These are phyloP conservation scores for Pseudogymnoascus sp. DNA, from an alignment of 2,329 filamentous ascomycete species.

Conservation along the genomic window DNA sequence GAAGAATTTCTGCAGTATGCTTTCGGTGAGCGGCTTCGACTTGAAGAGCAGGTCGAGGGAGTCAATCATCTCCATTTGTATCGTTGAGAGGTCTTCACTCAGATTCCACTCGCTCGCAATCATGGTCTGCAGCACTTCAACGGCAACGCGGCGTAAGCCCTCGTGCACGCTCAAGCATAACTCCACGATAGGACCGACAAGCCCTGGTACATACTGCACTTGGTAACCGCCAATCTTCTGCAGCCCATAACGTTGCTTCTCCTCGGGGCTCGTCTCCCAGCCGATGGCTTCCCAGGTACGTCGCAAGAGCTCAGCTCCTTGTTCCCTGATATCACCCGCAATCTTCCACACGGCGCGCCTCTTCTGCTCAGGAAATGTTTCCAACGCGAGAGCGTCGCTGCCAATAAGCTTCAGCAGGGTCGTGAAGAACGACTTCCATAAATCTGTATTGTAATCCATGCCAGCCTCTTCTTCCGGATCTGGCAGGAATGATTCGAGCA, in stretches of 20 bases:
- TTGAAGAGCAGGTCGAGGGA: conserved; percentile 88
- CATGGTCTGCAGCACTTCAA: conserved; percentile 94
- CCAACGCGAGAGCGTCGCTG: conserved; percentile 79
- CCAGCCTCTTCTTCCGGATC: conserved; percentile 80
- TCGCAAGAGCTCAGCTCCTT: conserved; percentile 77
- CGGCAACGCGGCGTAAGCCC: conserved; percentile 78
- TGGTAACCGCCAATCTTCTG: conserved; percentile 90
- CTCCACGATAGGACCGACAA: conserved; percentile 87
- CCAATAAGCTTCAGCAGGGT: conserved; percentile 83
- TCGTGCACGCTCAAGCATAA: conserved; percentile 93
- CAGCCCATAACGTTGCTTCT: conserved; percentile 68
- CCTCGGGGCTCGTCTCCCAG: conserved; percentile 83
- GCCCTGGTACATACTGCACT: conserved; percentile 90
- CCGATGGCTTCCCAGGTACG: conserved; percentile 92
- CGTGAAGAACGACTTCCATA: conserved; percentile 91
- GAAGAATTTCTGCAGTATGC: conserved; percentile 85
- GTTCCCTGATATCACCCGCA: conserved; percentile 87
- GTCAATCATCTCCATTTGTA: conserved; percentile 95
- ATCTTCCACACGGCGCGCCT: conserved; percentile 97
- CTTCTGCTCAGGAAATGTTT: conserved; percentile 96
- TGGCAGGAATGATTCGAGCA: conserved; percentile 79
- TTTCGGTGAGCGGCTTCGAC: conserved; percentile 77
- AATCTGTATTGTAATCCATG: conserved; percentile 71
- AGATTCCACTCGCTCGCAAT: conserved; percentile 97
- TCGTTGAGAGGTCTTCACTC: conserved; percentile 81